Evolutionary conservation across 1,139 yeast genomes (phyloP).

Genomic region (Suhomyces ambrosiae): DNA sequence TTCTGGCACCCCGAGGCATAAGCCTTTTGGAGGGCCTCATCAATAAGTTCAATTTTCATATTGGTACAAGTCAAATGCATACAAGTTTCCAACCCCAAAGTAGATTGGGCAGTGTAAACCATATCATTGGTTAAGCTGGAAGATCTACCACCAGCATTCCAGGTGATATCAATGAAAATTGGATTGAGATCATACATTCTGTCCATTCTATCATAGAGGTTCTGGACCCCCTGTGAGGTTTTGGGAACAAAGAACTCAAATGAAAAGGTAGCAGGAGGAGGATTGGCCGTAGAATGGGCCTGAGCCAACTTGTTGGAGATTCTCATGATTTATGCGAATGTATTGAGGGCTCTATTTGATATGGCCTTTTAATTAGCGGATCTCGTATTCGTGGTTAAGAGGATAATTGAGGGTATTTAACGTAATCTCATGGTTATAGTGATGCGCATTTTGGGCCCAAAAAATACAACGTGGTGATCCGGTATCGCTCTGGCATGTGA

Average conservation of each 20-base stretch:
- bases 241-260: slow-evolving; percentile 98
- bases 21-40: slow-evolving; percentile 83
- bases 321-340: too few species aligned
- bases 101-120: slow-evolving; percentile 88
- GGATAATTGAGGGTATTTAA: background rate
- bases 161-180: slow-evolving; percentile 89
- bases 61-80: slow-evolving; percentile 98
- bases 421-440: background rate
- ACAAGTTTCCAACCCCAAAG: slow-evolving; percentile 94
- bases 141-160: slow-evolving; percentile 96
- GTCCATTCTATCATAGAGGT: slow-evolving; percentile 95
- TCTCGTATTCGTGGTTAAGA: too few species aligned
- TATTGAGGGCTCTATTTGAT: too few species aligned
- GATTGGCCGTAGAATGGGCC: slow-evolving; percentile 46
- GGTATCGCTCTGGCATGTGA: slow-evolving; percentile 13
- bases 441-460: slow-evolving; percentile 5
- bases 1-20: slow-evolving; percentile 92
- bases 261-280: slow-evolving; percentile 76
- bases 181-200: slow-evolving; percentile 95
- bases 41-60: slow-evolving; percentile 82
- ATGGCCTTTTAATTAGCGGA: background rate
- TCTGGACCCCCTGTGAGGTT: slow-evolving; percentile 95
- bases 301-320: slow-evolving; percentile 53
- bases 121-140: slow-evolving; percentile 84
- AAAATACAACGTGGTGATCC: slow-evolving; percentile 12